Evolutionary conservation across 768 basidiomycete species (phyloP), one percentile per base, ranked within the genome.

Genomic region (Mycena chlorophos): DNA sequence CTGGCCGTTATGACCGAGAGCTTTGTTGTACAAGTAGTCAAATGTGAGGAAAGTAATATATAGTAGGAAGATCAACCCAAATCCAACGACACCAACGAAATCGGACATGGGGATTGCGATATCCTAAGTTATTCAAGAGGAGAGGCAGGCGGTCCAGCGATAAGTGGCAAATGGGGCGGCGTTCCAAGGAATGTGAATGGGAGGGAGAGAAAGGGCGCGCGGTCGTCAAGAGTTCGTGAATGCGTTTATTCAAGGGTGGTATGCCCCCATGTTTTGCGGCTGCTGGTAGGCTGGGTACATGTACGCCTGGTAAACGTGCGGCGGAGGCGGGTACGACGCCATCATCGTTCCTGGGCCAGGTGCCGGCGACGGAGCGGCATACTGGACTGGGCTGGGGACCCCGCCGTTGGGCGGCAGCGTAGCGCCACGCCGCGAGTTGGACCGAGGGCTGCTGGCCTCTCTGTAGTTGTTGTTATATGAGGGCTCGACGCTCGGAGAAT

Each of bases 281-380:
- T 88, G 86, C 69, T 88, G 88, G 72, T 91, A 91, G 68, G 88
- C 77, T 72, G 87, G 86, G 68, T 90, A 90, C 88, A 91, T 86
- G 76, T 91, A 91, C 55, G 85, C 80, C 71, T 88, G 85, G 68
- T 91, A 91, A 59, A 87, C 70, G 65, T 89, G 87, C 58, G 81
- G 77, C 55, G 86, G 80, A 10, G 86, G 78, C 43, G 83, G 80
- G 69, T 88, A 91, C 38, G 85, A 68, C n/a, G 81, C 81, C 54
- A 88, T 75, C 61, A 86, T 75, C 59, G 73, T 73, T 19, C 79
- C 60, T 86, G 88, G 5, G 76, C 67, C 38, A 90, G 69, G 61
- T 73, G 31, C 79, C 29, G 88, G 81, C 1, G 88, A 84, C 62
- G 86, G 88, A 26, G 75, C 70, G 55, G 78, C 81, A 62, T 85